These are phyloP conservation scores for Micromonas pusilla DNA, from an alignment of 139 green algal genomes.

Conservation along the genomic window DNA sequence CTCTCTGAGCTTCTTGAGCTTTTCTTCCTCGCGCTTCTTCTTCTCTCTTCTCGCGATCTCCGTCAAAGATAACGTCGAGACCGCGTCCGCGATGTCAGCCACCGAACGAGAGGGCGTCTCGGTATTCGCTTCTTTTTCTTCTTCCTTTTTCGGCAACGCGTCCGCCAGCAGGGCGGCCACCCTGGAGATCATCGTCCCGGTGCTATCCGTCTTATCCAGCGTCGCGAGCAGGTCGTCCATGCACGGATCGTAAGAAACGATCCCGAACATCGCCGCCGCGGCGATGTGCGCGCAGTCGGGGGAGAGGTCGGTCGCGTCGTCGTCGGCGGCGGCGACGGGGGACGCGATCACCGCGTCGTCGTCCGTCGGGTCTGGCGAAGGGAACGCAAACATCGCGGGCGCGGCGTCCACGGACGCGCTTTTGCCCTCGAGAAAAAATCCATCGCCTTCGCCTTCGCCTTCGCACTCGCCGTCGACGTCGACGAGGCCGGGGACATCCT, in stretches of 20 bases:
- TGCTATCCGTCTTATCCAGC: neutral
- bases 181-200: neutral
- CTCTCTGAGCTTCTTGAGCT: neutral
- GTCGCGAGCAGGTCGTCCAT: neutral
- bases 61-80: too few species aligned
- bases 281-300: neutral
- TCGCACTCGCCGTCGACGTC: too few species aligned
- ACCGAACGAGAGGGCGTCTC: too few species aligned
- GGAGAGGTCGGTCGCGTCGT: neutral
- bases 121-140: neutral
- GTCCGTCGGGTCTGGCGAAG: too few species aligned
- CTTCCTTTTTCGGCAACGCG: neutral
- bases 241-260: neutral
- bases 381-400: too few species aligned
- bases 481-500: too few species aligned
- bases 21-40: neutral
- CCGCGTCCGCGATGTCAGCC: too few species aligned
- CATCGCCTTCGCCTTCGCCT: too few species aligned
- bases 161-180: neutral
- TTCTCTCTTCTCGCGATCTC: neutral
- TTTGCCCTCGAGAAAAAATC: too few species aligned
- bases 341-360: neutral
- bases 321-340: neutral
- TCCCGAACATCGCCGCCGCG: neutral
- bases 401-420: too few species aligned